Base-by-base conservation (phyloP, 2,329 filamentous ascomycete species). In the Beauveria pseudobassiana region DNA sequence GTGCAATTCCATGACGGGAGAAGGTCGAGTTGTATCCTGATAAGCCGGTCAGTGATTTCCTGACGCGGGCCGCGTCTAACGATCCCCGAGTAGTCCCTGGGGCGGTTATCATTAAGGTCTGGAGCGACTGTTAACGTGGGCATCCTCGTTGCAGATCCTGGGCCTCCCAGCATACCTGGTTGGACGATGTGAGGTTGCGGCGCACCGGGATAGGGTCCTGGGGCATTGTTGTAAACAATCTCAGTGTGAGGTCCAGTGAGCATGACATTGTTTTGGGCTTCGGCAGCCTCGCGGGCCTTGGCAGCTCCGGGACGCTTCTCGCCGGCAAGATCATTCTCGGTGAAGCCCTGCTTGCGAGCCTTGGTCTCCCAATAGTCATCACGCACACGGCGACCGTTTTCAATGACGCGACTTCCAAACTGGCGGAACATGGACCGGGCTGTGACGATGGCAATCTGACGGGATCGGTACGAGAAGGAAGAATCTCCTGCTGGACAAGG, bases 331-430 rank as follows among this genome's bases (percentile, higher is more conserved):
- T 99, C 95, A 65, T 96, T 92, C 73, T 99, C 95, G 1, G 95
- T 99, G 72, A 99, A 99, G 12, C 95, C 95, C 75, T 99, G 95
- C 76, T 98, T 99, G 53, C 90, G 84, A 8, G 95, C 95, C 76
- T 98, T 98, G 71, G 88, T 90, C 75, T 98, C 95, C 95, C 95
- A 99, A 76, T 99, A 99, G 73, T 99, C 95, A 75, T 99, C 95
- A 55, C 95, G 88, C 48, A 99, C 95, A 62, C 95, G 83, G 65
- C 93, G 85, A 40, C 95, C 95, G 69, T 93, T 90, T 42, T 90
- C 86, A 65, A 99, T 95, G 58, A 99, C 89, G 65, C 95, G 85
- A 74, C 93, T 97, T 54, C 95, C 95, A 74, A 99, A 99, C 74
- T 99, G 95, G 49, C 95, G 87, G 75, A 98, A 99, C 95, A 99